These are phyloP conservation scores for Periconia digitata DNA, from an alignment of 2,329 filamentous ascomycete genomes.

Conservation along the genomic window DNA sequence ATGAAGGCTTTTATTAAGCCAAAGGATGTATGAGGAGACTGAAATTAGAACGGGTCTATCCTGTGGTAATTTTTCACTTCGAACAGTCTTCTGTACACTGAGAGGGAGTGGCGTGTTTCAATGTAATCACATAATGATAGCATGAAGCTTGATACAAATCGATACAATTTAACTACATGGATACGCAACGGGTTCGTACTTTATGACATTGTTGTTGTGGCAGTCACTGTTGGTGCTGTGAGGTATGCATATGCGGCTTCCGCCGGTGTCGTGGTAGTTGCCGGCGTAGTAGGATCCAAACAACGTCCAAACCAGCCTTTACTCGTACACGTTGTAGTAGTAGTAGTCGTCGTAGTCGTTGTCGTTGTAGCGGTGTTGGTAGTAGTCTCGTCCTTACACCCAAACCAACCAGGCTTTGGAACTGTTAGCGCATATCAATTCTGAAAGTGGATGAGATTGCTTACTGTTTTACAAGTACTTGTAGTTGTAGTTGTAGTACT, in stretches of 20 bases:
- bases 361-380: constrained; percentile 23
- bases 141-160: background rate
- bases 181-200: background rate
- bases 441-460: background rate
- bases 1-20: constrained; percentile 13
- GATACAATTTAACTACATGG: constrained; percentile 1
- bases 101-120: no score
- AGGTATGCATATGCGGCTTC: constrained; percentile 28
- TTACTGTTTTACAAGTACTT: constrained; percentile 37
- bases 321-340: constrained; percentile 33
- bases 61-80: background rate
- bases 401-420: constrained; percentile 39
- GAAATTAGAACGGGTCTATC: background rate
- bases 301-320: constrained; percentile 43
- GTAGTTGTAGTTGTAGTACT: constrained; percentile 25
- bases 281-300: constrained; percentile 23
- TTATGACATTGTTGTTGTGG: constrained; percentile 7
- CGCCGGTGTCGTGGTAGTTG: constrained; percentile 31
- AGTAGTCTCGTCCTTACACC: constrained; percentile 38
- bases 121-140: background rate
- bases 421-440: constrained; percentile 7
- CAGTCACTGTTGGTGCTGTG: constrained; percentile 25
- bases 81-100: background rate
- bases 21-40: constrained; percentile 3
- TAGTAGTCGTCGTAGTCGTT: constrained; percentile 15